A percentile compares a stretch with the other conserved stretches of the same genome.
Evolutionary conservation across 2,329 filamentous ascomycete genomes (phyloP).

Genomic region (Microdochium trichocladiopsis): DNA sequence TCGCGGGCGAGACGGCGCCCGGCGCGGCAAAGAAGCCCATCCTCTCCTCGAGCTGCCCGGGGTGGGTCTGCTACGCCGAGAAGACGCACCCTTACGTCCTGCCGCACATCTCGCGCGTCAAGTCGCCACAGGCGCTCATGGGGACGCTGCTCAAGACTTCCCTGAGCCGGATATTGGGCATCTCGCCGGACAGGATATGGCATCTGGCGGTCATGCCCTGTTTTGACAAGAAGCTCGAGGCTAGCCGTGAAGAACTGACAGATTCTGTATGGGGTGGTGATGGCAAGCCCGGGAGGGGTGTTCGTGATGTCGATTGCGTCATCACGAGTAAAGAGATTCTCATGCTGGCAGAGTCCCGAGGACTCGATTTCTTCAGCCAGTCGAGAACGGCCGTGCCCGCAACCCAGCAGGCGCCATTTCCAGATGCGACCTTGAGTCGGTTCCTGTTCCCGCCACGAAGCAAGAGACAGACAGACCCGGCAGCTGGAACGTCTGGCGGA

Average conservation of each 20-base stretch:
- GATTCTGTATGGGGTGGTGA: conserved; percentile 63
- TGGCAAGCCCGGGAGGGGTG: conserved; percentile 40
- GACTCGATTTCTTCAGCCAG: conserved; percentile 68
- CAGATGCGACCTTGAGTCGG: conserved; percentile 59
- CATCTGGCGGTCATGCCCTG: conserved; percentile 96
- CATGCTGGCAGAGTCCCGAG: conserved; percentile 76
- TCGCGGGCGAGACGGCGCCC: conserved; percentile 16
- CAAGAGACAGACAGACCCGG: conserved; percentile 35
- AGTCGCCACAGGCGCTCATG: conserved; percentile 87
- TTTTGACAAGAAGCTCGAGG: conserved; percentile 98
- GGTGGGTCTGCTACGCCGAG: conserved; percentile 98
- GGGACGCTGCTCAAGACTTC: conserved; percentile 87
- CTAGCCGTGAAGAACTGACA: conserved; percentile 86
- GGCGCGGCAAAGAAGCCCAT: conserved; percentile 44
- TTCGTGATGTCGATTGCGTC: conserved; percentile 93
- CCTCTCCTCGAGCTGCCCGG: conserved; percentile 85
- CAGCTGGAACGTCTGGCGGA: conserved; percentile 78
- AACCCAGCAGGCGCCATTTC: conserved; percentile 52
- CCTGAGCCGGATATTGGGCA: conserved; percentile 63
- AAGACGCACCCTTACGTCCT: conserved; percentile 95
- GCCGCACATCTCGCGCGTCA: conserved; percentile 82
- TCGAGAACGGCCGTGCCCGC: conserved; percentile 48
- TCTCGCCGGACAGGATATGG: conserved; percentile 79
- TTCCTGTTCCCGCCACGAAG: conserved; percentile 64
- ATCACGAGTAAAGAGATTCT: conserved; percentile 94